Evolutionary conservation across 1,284 basidiomycete genomes (phyloP), one percentile per base, ranked within the genome.

Genomic region (Cutaneotrichosporon curvatum): DNA sequence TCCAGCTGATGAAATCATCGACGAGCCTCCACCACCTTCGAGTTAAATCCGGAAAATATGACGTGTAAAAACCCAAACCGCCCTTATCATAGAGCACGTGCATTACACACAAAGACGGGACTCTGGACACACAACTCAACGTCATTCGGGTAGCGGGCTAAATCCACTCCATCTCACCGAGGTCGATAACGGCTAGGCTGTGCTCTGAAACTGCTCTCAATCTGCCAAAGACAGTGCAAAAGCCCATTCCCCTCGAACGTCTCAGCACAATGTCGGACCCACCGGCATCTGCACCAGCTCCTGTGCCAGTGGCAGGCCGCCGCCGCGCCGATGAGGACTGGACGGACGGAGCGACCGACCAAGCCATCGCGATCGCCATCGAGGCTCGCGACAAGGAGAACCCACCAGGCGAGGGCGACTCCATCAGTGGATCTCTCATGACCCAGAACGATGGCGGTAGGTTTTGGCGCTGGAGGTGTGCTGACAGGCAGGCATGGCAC

Each of bases 401-500:
- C 38, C 53, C 53, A 3, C 53, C 53, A 11, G 53, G 46, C 11
- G 37, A 51, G 34, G 53, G 53, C 35, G 53, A 54, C 40, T 48
- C 46, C 19, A 54, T 54, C 30, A 50, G 48, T n/a, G 53, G 53
- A 5, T 40, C 37, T 15, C 37, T 54, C 14, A 54, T 48, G 35
- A 43, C 45, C 30, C 49, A 48, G 34, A 40, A 34, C n/a, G 53
- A 54, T 20, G 53, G 53, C 7, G 53, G 53, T 48, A 40, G 42
- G 52, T 41, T 12, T 32, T 22, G 21, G 23, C 23, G 23, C 37
- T 14, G 43, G 23, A 23, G 28, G 23, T 28, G 18, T 11, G 20
- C 41, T 48, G 47, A 48, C 47, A 14, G 16, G 32, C 44, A 38
- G 63, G 62, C 15, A 65, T 67, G 35, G 53, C 54, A 20, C 65